A percentile compares a stretch with the other conserved stretches of the same genome.
phyloP scores from a whole-genome alignment of 805 yeast species.

The Maudiozyma saulgeensis region DNA sequence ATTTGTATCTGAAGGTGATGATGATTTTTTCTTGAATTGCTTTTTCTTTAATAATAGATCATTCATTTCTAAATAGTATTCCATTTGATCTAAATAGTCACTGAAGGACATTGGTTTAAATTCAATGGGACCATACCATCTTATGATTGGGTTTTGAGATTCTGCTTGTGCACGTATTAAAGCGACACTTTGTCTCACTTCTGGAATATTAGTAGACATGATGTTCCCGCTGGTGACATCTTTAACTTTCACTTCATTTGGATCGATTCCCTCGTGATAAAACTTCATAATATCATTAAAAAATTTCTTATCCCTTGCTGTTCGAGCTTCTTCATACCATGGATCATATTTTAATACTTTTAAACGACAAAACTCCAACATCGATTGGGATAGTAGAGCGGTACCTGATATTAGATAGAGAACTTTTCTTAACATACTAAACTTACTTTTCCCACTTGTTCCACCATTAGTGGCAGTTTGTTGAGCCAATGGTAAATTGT shows the following conservation, averaged over 20 bases:
- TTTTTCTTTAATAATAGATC: slow-evolving; percentile 19
- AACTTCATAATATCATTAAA: slow-evolving; percentile 27
- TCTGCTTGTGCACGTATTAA: slow-evolving; percentile 35
- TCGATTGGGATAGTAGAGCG: slow-evolving; percentile 41
- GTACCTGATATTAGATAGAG: slow-evolving; percentile 36
- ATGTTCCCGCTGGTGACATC: slow-evolving; percentile 25
- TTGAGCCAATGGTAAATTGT: background rate
- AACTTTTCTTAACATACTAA: slow-evolving; percentile 21
- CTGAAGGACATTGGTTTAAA: slow-evolving; percentile 41
- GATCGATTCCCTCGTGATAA: slow-evolving; percentile 30
- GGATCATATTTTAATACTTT: slow-evolving; percentile 45
- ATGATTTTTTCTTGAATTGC: background rate
- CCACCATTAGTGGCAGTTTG: background rate
- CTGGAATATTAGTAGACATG: slow-evolving; percentile 23
- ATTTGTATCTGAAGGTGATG: background rate
- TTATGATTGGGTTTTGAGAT: slow-evolving; percentile 38
- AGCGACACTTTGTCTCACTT: slow-evolving; percentile 31
- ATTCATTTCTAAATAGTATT: slow-evolving; percentile 23
- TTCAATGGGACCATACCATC: slow-evolving; percentile 62
- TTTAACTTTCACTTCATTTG: slow-evolving; percentile 26
- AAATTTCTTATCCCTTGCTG: slow-evolving; percentile 37
- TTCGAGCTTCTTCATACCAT: slow-evolving; percentile 59
- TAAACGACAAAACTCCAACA: slow-evolving; percentile 47
- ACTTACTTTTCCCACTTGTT: background rate
- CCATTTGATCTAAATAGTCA: slow-evolving; percentile 30